Evolutionary conservation across 257 asterid genomes (phyloP).

Genomic region (Forsythia viridissima): DNA sequence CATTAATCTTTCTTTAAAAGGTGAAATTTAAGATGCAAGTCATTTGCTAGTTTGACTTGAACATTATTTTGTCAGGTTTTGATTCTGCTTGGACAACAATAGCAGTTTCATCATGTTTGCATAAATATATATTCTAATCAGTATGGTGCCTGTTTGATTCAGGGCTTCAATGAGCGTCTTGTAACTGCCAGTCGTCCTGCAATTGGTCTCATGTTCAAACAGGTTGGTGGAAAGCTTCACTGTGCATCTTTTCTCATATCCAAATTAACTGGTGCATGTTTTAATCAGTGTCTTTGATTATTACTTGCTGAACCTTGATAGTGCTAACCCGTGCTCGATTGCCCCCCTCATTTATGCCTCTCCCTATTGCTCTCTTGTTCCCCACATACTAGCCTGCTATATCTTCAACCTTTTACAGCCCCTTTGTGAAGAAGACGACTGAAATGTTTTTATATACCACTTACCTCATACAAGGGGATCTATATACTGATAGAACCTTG

Average conservation of each 20-base stretch:
- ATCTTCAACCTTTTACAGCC: neutral
- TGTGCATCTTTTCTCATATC: neutral
- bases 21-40: neutral
- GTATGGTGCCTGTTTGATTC: slow-evolving; percentile 32
- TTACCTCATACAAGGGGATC: neutral
- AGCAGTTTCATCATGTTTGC: slow-evolving; percentile 1
- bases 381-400: neutral
- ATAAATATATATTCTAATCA: slow-evolving; percentile 14
- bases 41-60: neutral
- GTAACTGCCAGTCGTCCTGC: slow-evolving; percentile 88
- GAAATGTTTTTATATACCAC: neutral
- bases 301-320: neutral
- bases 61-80: neutral
- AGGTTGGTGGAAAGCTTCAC: slow-evolving; percentile 49
- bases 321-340: neutral
- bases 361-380: neutral
- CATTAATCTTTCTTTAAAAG: neutral
- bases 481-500: neutral
- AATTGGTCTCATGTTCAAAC: slow-evolving; percentile 89
- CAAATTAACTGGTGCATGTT: neutral
- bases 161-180: slow-evolving; percentile 97
- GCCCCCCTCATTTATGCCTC: neutral
- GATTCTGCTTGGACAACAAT: neutral
- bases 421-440: neutral
- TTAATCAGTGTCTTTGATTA: neutral